phyloP scores from a whole-genome alignment of 164 flowering plant species.

The Kalanchoe fedtschenkoi region DNA sequence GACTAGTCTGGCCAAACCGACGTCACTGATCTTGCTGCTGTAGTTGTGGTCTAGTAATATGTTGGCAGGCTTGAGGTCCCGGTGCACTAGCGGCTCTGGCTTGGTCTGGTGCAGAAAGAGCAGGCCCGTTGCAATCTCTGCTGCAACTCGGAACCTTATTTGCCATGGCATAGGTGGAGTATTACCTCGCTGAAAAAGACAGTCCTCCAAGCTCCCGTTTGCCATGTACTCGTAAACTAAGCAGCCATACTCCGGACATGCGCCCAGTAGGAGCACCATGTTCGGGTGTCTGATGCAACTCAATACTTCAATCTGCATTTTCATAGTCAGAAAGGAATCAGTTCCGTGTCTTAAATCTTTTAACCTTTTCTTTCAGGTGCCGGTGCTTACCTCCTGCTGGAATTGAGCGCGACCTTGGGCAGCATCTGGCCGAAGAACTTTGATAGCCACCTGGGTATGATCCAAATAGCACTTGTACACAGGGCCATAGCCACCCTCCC shows the following conservation, averaged over 20 bases:
- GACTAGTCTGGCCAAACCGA: constrained; percentile 53
- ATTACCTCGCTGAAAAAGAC: constrained; percentile 27
- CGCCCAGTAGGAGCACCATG: constrained; percentile 60
- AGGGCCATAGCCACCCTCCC: constrained; percentile 54
- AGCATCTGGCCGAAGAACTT: constrained; percentile 39
- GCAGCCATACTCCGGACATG: constrained; percentile 53
- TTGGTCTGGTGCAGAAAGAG: constrained; percentile 53
- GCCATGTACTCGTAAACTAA: constrained; percentile 57
- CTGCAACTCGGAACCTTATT: constrained; percentile 38
- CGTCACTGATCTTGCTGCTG: constrained; percentile 47
- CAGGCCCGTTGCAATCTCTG: constrained; percentile 52
- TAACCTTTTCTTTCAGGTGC: no score
- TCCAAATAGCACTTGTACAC: constrained; percentile 35
- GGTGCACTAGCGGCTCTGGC: constrained; percentile 63
- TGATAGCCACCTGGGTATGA: constrained; percentile 42
- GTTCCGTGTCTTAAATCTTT: no score
- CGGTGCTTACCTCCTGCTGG: constrained; percentile 35
- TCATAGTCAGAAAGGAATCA: neutral
- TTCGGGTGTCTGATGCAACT: constrained; percentile 57
- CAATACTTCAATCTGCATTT: constrained; percentile 40
- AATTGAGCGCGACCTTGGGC: constrained; percentile 40
- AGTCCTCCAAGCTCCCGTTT: constrained; percentile 56
- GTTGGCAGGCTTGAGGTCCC: constrained; percentile 61
- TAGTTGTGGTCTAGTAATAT: constrained; percentile 48
- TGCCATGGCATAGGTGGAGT: constrained; percentile 40